Base-by-base conservation (phyloP, 2,329 filamentous ascomycete species). In the Penicillium sp. region DNA sequence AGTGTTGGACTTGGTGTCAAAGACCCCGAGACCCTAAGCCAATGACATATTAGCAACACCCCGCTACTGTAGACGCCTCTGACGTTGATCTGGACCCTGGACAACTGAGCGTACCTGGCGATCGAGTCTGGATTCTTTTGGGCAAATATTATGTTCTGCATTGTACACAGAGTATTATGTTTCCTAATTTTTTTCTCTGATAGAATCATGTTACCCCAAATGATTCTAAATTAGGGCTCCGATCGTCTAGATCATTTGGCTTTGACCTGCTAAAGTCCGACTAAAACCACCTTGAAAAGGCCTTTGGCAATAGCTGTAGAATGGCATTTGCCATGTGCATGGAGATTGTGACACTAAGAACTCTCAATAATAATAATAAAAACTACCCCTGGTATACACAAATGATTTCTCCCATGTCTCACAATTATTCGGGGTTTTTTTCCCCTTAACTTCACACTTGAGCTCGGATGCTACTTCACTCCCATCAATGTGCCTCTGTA, bases 51-150 rank as follows among this genome's bases (percentile, higher is more conserved):
- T 52, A n/a, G 21, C 7, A 42, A 25, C 15, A 12, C 47, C 15
- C 52, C 47, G 46, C 43, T 8, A n/a, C n/a, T n/a, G n/a, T n/a
- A n/a, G 29, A 51, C 59, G 56, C 64, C 63, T 60, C 63, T 67
- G 62, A 67, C 64, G 64, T 66, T 29, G 58, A 50, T 23, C 40
- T 19, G 33, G 48, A 29, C 41, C 45, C 38, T 58, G 53, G 1
- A 27, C 17, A 27, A n/a, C 6, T 12, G 19, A 25, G 21, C 3
- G 63, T 62, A 56, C 63, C 61, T 67, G 64, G 57, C 61, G 58
- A 62, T 62, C 62, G 25, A 63, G 57, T 60, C 64, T 63, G 56
- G 61, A 61, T 53, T 52, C 53, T 38, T 46, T 47, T 25, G 12
- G 29, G 13, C 29, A 31, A 23, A 23, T 23, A 23, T 12, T 17